These are phyloP conservation scores for Cercophora newfieldiana DNA, from an alignment of 495 filamentous ascomycete species.

Conservation along the genomic window DNA sequence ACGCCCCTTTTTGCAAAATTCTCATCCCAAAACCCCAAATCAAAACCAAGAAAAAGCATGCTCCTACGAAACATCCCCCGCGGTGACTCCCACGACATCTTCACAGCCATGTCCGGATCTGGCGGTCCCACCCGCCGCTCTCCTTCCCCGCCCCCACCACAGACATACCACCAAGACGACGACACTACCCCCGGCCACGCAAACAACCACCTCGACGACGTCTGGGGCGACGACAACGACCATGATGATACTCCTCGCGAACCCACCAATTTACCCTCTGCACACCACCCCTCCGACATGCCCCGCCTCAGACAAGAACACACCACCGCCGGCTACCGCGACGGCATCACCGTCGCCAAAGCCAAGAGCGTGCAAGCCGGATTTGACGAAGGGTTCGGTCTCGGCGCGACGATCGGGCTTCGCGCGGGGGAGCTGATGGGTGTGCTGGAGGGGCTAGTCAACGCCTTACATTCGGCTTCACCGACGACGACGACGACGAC, in stretches of 20 bases:
- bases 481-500: slow-evolving; percentile 7
- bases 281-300: slow-evolving; percentile 66
- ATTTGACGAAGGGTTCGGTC: slow-evolving; percentile 82
- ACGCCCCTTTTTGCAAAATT: background rate
- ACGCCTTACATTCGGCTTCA: slow-evolving; percentile 30
- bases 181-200: background rate
- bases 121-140: background rate
- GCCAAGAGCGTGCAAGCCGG: slow-evolving; percentile 69
- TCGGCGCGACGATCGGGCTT: slow-evolving; percentile 77
- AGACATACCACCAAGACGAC: slow-evolving; percentile 4
- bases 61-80: background rate
- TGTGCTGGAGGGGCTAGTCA: slow-evolving; percentile 63
- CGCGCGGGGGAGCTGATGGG: slow-evolving; percentile 70
- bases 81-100: slow-evolving; percentile 1
- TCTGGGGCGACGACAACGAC: slow-evolving; percentile 26
- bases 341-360: slow-evolving; percentile 77
- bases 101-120: background rate
- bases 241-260: background rate
- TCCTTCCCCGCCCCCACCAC: background rate
- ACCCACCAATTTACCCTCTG: too few relatives aligned
- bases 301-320: slow-evolving; percentile 74
- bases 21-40: background rate
- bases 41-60: too few relatives aligned
- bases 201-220: slow-evolving; percentile 26
- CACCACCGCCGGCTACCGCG: slow-evolving; percentile 84